A percentile compares a stretch with the other conserved stretches of the same genome.
Conservation (phyloP, 2,329 filamentous ascomycete genomes). For the Fusarium vanettenii region DNA sequence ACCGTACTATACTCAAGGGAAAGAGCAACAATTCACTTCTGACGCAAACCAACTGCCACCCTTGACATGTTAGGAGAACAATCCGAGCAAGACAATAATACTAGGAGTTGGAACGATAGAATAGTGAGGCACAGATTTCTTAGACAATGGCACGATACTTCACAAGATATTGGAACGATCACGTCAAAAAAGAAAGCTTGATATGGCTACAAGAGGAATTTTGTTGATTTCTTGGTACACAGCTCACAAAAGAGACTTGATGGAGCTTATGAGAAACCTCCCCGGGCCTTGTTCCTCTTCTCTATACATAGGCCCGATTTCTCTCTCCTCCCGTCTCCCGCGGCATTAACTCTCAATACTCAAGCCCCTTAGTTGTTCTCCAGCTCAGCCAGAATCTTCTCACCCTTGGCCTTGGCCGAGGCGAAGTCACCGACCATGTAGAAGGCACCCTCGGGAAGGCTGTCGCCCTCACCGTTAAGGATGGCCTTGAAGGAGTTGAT, state of each 20-base stretch:
- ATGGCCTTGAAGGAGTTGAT: constrained; percentile 98
- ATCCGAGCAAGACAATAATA: neutral
- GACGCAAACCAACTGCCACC: neutral
- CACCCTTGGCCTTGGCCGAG: constrained; percentile 93
- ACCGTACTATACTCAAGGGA: neutral
- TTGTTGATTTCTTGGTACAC: constrained; percentile 69
- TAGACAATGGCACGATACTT: neutral
- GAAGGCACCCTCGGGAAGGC: constrained; percentile 92
- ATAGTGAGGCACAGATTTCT: neutral
- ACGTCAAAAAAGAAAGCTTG: constrained; percentile 42
- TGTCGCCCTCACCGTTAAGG: constrained; percentile 93
- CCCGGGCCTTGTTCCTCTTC: constrained; percentile 63
- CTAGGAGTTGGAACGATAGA: neutral
- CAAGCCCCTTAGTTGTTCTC: constrained; percentile 68
- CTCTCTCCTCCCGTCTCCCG: constrained; percentile 47
- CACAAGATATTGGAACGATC: neutral
- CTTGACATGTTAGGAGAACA: neutral
- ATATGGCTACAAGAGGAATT: constrained; percentile 58
- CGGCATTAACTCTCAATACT: constrained; percentile 49
- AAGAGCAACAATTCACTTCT: neutral
- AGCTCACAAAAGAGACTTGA: constrained; percentile 70
- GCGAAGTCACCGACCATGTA: constrained; percentile 99
- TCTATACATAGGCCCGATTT: constrained; percentile 65
- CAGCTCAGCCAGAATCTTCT: constrained; percentile 99
- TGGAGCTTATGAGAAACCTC: constrained; percentile 65